Evolutionary conservation across 768 basidiomycete species (phyloP).

Genomic region (Gloeopeniophorella convolvens): DNA sequence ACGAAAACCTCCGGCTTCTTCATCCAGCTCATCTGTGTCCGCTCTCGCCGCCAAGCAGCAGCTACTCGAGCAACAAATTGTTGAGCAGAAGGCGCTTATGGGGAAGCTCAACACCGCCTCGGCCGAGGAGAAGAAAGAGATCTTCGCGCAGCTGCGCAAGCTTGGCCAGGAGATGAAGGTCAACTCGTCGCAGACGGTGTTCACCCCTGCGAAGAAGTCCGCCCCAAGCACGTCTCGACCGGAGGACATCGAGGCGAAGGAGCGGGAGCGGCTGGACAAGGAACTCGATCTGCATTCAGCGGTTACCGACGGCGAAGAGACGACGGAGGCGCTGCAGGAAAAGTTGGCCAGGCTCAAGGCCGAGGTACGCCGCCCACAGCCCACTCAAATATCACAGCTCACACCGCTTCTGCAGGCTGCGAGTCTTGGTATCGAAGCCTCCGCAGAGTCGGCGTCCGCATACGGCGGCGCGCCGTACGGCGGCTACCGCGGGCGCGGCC

Average conservation of each 20-base stretch:
- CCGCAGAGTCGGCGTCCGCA: conserved; percentile 33
- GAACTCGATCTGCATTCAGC: conserved; percentile 70
- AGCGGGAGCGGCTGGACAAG: conserved; percentile 67
- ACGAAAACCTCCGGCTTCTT: conserved; percentile 33
- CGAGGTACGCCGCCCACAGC: conserved; percentile 46
- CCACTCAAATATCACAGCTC: background rate
- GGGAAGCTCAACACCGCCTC: conserved; percentile 55
- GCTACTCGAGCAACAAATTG: conserved; percentile 72
- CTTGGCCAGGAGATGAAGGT: conserved; percentile 74
- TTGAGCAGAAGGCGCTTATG: conserved; percentile 86
- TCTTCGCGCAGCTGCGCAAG: conserved; percentile 70
- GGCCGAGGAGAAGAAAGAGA: conserved; percentile 67
- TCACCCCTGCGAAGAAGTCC: conserved; percentile 25
- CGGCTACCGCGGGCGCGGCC: conserved; percentile 59
- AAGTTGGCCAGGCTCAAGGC: conserved; percentile 72
- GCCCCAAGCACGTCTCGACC: conserved; percentile 24
- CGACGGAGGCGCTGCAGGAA: conserved; percentile 64
- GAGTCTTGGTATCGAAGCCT: conserved; percentile 52
- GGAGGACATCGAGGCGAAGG: conserved; percentile 47
- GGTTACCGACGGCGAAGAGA: conserved; percentile 39
- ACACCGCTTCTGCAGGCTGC: conserved; percentile 45
- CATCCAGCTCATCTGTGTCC: conserved; percentile 32
- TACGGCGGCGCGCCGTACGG: conserved; percentile 28
- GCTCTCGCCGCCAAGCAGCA: conserved; percentile 70
- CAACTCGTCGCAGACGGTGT: conserved; percentile 25